Evolutionary conservation across 495 filamentous ascomycete genomes (phyloP).

Genomic region (Aspergillus conjunctus): DNA sequence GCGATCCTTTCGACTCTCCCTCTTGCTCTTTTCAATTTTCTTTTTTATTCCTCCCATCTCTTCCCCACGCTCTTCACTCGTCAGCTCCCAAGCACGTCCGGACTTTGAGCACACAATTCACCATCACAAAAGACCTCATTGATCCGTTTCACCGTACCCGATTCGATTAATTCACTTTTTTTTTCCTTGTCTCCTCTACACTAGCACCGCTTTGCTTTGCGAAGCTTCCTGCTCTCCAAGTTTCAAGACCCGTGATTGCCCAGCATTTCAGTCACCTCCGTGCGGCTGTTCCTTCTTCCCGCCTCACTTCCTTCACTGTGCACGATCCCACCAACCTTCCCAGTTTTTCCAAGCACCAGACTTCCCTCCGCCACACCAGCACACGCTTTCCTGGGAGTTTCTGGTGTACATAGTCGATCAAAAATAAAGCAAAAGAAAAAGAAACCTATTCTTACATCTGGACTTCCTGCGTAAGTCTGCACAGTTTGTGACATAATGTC

Average conservation of each 20-base stretch:
- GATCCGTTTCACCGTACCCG: constrained; percentile 30
- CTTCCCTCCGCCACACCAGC: constrained; percentile 69
- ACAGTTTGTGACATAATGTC: constrained; percentile 53
- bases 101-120: constrained; percentile 25
- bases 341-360: constrained; percentile 47
- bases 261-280: constrained; percentile 31
- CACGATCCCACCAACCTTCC: constrained; percentile 39
- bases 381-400: constrained; percentile 88
- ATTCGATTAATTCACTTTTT: constrained; percentile 24
- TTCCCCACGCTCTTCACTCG: constrained; percentile 25
- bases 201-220: constrained; percentile 30
- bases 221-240: constrained; percentile 25
- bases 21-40: constrained; percentile 24
- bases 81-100: constrained; percentile 27
- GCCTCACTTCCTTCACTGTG: constrained; percentile 37
- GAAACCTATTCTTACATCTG: constrained; percentile 47
- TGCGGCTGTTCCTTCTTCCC: constrained; percentile 32
- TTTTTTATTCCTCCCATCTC: constrained; percentile 17
- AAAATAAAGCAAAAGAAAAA: constrained; percentile 46
- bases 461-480: constrained; percentile 46
- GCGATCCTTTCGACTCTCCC: constrained; percentile 20
- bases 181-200: constrained; percentile 24
- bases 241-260: constrained; percentile 30
- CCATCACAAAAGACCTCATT: constrained; percentile 27
- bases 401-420: constrained; percentile 87